phyloP scores from a whole-genome alignment of 495 filamentous ascomycete genomes.

The Polyplosphaeria fusca region DNA sequence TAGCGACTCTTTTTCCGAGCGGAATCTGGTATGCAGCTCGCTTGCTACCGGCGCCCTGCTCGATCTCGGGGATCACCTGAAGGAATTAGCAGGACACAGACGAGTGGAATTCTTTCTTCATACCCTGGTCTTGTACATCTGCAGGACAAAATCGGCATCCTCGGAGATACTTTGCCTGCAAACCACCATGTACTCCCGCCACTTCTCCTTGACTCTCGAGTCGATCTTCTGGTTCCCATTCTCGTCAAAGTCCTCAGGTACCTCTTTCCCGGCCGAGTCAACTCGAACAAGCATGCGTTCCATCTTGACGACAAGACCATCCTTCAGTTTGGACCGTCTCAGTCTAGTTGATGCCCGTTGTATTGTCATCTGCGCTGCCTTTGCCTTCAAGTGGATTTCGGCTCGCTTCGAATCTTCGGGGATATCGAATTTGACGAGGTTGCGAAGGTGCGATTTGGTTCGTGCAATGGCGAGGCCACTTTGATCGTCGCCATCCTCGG shows the following conservation, averaged over 20 bases:
- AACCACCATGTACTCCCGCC: slow-evolving; percentile 70
- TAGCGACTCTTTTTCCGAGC: slow-evolving; percentile 52
- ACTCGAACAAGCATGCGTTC: slow-evolving; percentile 72
- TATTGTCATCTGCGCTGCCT: slow-evolving; percentile 34
- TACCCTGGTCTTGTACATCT: slow-evolving; percentile 66
- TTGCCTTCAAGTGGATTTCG: slow-evolving; percentile 32
- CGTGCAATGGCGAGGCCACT: slow-evolving; percentile 2
- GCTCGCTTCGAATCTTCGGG: slow-evolving; percentile 35
- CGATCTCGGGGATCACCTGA: slow-evolving; percentile 59
- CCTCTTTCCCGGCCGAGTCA: slow-evolving; percentile 53
- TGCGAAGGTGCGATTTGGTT: slow-evolving; percentile 23
- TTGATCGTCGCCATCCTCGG: background rate
- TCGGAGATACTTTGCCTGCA: slow-evolving; percentile 57
- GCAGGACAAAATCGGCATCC: slow-evolving; percentile 56
- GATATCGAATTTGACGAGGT: slow-evolving; percentile 34
- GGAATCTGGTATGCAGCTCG: slow-evolving; percentile 56
- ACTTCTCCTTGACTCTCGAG: slow-evolving; percentile 61
- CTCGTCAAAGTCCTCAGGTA: slow-evolving; percentile 65
- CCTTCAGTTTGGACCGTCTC: slow-evolving; percentile 40
- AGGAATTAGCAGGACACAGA: no score
- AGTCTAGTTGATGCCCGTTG: slow-evolving; percentile 31
- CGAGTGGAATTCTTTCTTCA: no score
- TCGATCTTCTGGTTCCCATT: slow-evolving; percentile 62
- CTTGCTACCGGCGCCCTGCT: slow-evolving; percentile 50
- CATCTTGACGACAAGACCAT: slow-evolving; percentile 68